Base-by-base conservation (phyloP, 2,329 filamentous ascomycete genomes). In the Calycina herbarum region DNA sequence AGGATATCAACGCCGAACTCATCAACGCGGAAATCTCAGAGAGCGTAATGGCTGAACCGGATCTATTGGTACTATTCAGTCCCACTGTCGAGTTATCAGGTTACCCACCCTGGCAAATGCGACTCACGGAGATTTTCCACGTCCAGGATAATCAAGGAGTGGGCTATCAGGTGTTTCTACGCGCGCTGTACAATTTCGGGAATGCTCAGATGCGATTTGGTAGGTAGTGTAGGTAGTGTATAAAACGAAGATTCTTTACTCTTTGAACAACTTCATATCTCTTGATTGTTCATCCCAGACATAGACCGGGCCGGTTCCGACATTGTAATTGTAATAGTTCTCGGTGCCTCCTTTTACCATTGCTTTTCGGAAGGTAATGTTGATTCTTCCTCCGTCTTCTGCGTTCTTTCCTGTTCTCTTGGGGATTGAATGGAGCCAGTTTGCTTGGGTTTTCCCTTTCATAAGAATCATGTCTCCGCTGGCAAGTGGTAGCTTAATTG, bases 91-190 rank as follows among this genome's bases (percentile, higher is more conserved):
- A 93, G 76, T 80, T 99, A 57, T 89, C 93, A 63, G 93, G 95
- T 10, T 99, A 98, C 76, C 95, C 95, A 10, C 95, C 95, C 0
- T 99, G 95, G 95, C 95, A 97, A 79, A 86, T 98, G 68, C 86
- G 95, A 56, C 81, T 99, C 75, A 97, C 94, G 0, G 95, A 99
- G 82, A 97, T 99, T 65, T 97, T 94, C 77, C 86, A 88, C 73
- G 81, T 91, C 13, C 84, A 85, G 64, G 91, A 94, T 75, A 93
- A 93, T 77, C 85, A 90, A 68, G 88, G 88, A 1, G 94, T 99
- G 20, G 93, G 93, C 57, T 99, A 99, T 78, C 94, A 97, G 76
- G 90, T 96, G 35, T 99, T 98, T 77, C 82, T 98, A 69, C 85
- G 89, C 69, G 94, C 90, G 0, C 80, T 99, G 72, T 90, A 92